Evolutionary conservation across 2,329 filamentous ascomycete genomes (phyloP).

Genomic region (Sporothrix inflata): DNA sequence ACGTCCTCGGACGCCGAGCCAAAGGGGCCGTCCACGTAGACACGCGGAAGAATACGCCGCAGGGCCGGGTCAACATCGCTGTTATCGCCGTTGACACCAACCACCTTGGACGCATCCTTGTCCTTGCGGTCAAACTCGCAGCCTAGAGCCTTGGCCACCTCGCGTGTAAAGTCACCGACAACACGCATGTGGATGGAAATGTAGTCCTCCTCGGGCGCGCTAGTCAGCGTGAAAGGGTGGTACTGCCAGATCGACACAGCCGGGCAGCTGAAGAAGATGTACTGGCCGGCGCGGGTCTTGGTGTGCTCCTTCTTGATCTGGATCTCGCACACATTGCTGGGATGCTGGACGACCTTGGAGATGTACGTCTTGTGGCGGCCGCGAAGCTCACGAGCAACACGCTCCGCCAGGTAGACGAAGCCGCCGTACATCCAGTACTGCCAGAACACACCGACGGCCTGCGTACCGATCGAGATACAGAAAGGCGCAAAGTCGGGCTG

Average conservation of each 20-base stretch:
- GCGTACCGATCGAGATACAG: slow-evolving; percentile 68
- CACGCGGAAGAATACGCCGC: slow-evolving; percentile 72
- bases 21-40: slow-evolving; percentile 85
- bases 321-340: slow-evolving; percentile 86
- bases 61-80: slow-evolving; percentile 69
- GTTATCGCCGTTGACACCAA: slow-evolving; percentile 65
- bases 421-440: slow-evolving; percentile 87
- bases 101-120: slow-evolving; percentile 65
- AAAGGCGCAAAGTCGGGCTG: slow-evolving; percentile 80
- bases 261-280: slow-evolving; percentile 87
- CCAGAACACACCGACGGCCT: slow-evolving; percentile 79
- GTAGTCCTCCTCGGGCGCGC: slow-evolving; percentile 86
- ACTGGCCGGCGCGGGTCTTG: slow-evolving; percentile 79
- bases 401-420: slow-evolving; percentile 78
- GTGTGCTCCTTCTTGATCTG: slow-evolving; percentile 91
- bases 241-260: slow-evolving; percentile 88
- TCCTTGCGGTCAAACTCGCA: slow-evolving; percentile 70
- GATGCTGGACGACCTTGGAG: slow-evolving; percentile 87
- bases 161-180: slow-evolving; percentile 79
- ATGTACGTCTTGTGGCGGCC: slow-evolving; percentile 84
- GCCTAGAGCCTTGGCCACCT: slow-evolving; percentile 70
- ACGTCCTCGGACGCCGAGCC: slow-evolving; percentile 86
- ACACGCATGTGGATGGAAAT: slow-evolving; percentile 85
- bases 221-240: slow-evolving; percentile 84
- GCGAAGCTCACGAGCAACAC: slow-evolving; percentile 75